A percentile compares a stretch with the other conserved stretches of the same genome.
Conservation (phyloP, 129 eudicot species). For the Flaveria linearis region DNA sequence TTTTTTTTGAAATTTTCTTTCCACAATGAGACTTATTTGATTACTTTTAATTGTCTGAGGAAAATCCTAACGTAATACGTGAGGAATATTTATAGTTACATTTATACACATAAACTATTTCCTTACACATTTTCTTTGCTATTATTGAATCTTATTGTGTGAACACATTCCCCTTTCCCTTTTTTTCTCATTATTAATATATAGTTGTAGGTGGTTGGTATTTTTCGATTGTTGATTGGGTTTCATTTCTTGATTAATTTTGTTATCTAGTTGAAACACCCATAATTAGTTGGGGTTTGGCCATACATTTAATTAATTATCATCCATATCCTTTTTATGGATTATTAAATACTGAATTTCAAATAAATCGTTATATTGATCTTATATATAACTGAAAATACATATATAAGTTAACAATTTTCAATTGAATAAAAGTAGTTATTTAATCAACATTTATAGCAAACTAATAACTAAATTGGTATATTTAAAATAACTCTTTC, state of each 20-base stretch:
- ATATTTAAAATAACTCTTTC: no score
- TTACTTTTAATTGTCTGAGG: no score
- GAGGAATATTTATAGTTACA: neutral
- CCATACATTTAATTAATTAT: neutral
- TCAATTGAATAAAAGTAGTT: no score
- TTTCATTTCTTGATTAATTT: conserved; percentile 12
- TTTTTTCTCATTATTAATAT: conserved; percentile 21
- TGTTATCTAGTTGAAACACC: conserved; percentile 19
- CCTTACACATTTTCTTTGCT: neutral
- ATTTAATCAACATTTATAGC: no score
- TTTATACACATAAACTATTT: neutral
- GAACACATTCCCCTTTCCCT: neutral
- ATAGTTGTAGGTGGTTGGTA: conserved; percentile 26
- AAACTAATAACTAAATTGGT: no score
- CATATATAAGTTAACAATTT: no score
- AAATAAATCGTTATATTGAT: no score
- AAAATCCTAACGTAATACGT: no score
- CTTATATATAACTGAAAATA: no score
- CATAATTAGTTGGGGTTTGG: conserved; percentile 25
- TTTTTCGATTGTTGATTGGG: conserved; percentile 27
- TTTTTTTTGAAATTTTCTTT: no score
- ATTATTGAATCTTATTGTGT: conserved; percentile 13
- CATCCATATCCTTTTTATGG: neutral
- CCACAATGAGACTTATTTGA: no score
- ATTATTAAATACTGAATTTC: neutral